These are phyloP conservation scores for Daldinia bambusicola DNA, from an alignment of 495 filamentous ascomycete genomes.

Conservation along the genomic window DNA sequence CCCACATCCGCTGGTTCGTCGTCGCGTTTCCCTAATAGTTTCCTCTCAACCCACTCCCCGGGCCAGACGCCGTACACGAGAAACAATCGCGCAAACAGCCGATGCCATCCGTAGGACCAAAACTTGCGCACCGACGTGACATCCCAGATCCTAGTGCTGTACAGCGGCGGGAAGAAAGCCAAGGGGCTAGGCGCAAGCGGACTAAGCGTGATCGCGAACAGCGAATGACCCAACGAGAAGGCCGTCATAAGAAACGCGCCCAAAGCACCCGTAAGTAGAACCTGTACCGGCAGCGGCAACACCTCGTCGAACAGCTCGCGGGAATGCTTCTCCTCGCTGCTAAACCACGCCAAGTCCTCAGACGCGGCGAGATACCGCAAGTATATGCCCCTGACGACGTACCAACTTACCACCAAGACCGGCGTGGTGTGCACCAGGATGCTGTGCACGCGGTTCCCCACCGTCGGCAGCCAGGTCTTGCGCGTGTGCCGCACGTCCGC, in stretches of 20 bases:
- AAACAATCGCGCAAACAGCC: conserved; percentile 36
- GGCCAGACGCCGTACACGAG: conserved; percentile 42
- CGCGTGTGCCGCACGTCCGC: conserved; percentile 40
- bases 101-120: conserved; percentile 40
- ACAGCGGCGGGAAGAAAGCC: conserved; percentile 37
- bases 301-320: conserved; percentile 28
- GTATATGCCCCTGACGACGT: conserved; percentile 15
- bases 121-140: conserved; percentile 25
- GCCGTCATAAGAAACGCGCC: conserved; percentile 40
- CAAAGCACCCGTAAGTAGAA: conserved; percentile 29
- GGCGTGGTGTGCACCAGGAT: conserved; percentile 18
- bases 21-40: conserved; percentile 13
- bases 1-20: conserved; percentile 34
- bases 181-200: conserved; percentile 34
- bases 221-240: conserved; percentile 33
- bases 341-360: not conserved
- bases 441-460: conserved; percentile 28
- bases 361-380: conserved; percentile 20
- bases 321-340: not conserved
- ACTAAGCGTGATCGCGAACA: conserved; percentile 28
- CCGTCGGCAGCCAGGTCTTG: conserved; percentile 31
- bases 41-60: conserved; percentile 37
- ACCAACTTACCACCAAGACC: conserved; percentile 13
- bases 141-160: conserved; percentile 32
- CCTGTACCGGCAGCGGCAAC: conserved; percentile 8